phyloP scores from a whole-genome alignment of 2,329 filamentous ascomycete genomes.

The Podosphaera xanthii region DNA sequence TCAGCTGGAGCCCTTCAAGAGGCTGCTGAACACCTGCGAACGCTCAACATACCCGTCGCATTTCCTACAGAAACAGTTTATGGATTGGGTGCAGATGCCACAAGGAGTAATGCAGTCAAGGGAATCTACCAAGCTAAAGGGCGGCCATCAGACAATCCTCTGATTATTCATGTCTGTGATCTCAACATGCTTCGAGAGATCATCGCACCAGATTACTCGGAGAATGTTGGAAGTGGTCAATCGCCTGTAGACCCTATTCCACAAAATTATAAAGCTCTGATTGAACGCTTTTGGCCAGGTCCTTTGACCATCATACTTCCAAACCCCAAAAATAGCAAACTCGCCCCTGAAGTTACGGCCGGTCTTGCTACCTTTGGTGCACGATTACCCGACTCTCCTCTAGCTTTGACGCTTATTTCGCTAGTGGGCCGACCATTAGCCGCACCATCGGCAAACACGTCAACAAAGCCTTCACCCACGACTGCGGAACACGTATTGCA shows the following conservation, averaged over 20 bases:
- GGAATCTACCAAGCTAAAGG: conserved; percentile 90
- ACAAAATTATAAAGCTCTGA: conserved; percentile 43
- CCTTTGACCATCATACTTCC: conserved; percentile 78
- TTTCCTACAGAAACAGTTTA: conserved; percentile 98
- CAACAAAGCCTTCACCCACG: conserved; percentile 79
- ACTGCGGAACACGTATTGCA: conserved; percentile 72
- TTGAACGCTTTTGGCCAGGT: conserved; percentile 78
- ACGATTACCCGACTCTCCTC: conserved; percentile 63
- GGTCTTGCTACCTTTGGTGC: conserved; percentile 67
- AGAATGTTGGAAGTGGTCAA: not conserved
- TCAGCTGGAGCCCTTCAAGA: conserved; percentile 8
- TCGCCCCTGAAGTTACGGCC: conserved; percentile 85
- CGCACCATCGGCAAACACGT: conserved; percentile 83
- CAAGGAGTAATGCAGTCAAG: conserved; percentile 55
- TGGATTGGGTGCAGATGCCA: conserved; percentile 88
- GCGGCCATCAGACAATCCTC: conserved; percentile 75
- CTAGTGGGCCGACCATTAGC: conserved; percentile 59
- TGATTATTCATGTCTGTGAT: conserved; percentile 81
- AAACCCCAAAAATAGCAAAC: conserved; percentile 40
- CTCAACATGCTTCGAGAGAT: conserved; percentile 21
- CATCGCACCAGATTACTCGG: conserved; percentile 3
- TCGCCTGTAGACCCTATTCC: conserved; percentile 15
- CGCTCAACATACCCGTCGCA: conserved; percentile 41
- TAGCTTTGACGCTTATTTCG: conserved; percentile 75
- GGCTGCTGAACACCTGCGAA: conserved; percentile 12